phyloP scores from a whole-genome alignment of 768 basidiomycete genomes.

The Tulasnella calospora region DNA sequence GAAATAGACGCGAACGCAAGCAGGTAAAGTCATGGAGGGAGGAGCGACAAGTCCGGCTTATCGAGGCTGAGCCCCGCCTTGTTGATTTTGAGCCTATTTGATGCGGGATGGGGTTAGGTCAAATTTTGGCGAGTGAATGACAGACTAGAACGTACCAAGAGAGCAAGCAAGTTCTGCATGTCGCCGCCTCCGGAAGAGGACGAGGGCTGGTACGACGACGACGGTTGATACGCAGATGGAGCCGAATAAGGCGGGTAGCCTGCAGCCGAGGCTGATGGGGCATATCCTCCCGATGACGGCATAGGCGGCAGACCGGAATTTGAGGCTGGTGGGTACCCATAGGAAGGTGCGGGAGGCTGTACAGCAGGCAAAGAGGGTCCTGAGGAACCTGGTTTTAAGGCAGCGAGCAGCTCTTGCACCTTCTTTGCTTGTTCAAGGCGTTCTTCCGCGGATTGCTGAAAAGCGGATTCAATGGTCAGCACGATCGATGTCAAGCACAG shows the following conservation, averaged over 20 bases:
- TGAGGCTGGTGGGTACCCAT: constrained; percentile 38
- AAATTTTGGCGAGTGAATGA: neutral
- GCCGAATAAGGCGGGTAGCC: constrained; percentile 3
- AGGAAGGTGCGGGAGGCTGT: constrained; percentile 35
- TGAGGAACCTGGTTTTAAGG: neutral
- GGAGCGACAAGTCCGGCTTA: neutral
- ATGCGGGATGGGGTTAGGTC: neutral
- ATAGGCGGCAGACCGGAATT: constrained; percentile 36
- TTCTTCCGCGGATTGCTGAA: constrained; percentile 47
- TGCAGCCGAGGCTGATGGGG: neutral
- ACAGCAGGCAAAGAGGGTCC: constrained; percentile 2
- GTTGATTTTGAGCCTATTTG: constrained; percentile 19
- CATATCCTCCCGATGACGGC: neutral
- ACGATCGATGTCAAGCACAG: neutral
- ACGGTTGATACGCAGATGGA: neutral
- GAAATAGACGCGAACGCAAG: neutral
- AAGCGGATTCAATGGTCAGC: neutral
- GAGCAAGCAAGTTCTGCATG: constrained; percentile 18
- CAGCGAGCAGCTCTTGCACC: constrained; percentile 60
- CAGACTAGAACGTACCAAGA: constrained; percentile 5
- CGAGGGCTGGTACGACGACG: neutral
- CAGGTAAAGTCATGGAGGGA: neutral
- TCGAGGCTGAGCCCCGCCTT: neutral
- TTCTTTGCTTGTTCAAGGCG: constrained; percentile 82
- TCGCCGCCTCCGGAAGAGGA: neutral